Evolutionary conservation across 768 basidiomycete species (phyloP), one percentile per base, ranked within the genome.

Genomic region (Bullera alba): DNA sequence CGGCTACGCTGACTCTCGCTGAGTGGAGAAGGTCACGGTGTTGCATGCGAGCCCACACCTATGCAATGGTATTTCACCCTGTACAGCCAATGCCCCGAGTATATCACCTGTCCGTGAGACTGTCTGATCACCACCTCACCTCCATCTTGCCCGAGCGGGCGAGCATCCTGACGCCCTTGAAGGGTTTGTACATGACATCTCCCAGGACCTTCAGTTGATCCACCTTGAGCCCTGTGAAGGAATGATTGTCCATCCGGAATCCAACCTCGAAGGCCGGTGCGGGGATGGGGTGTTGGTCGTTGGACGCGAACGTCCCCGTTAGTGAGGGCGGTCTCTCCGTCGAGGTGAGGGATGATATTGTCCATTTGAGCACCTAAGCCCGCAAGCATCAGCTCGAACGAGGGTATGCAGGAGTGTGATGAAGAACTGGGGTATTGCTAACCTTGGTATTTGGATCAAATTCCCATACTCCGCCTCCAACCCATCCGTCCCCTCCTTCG

Each of bases 101-200:
- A 34, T 34, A 34, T n/a, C 8, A 34, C 32, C n/a, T n/a, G 32
- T 34, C 32, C 32, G 38, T 19, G 38, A 41, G 10, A 12, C 38
- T 10, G 21, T 12, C 38, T 41, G 21, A 41, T 56, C 59, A 75
- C 74, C 74, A 74, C 46, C 79, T 63, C 69, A 77, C 87, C 70
- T 89, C 87, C 3, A 88, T 76, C 46, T 79, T 78, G 1, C 84
- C 86, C n/a, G 75, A 55, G 37, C 54, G 68, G 27, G 80, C 79
- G 34, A 78, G 76, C 38, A 83, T 81, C 64, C 89, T 76, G 44
- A 95, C 84, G 15, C 91, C 91, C 71, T 92, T 93, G 75, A 86
- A 95, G 10, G 86, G 86, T 72, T 92, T 93, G 72, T 92, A 92
- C 10, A 72, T 73, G 69, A 91, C 87, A 12, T 85, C 83, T 2